These are phyloP conservation scores for Lecanoromycetidae sp. DNA, from an alignment of 2,329 filamentous ascomycete genomes.

Conservation along the genomic window DNA sequence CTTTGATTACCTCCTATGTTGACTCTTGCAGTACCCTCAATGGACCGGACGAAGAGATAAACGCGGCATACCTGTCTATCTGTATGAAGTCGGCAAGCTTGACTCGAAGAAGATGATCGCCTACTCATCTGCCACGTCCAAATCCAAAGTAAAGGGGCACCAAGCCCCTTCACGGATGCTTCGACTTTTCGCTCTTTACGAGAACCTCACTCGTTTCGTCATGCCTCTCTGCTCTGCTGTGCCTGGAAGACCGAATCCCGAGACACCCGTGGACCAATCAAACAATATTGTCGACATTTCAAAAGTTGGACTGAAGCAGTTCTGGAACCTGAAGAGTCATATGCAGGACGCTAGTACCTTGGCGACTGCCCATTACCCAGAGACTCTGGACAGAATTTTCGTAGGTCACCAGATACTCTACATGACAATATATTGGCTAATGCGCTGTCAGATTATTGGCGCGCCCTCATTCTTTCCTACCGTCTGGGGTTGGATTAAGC, in stretches of 20 bases:
- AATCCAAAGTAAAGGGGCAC: constrained; percentile 46
- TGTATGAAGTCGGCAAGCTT: constrained; percentile 75
- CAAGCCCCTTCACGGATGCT: constrained; percentile 50
- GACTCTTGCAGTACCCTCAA: constrained; percentile 61
- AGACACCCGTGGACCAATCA: constrained; percentile 80
- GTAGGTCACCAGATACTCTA: constrained; percentile 30
- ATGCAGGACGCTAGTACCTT: constrained; percentile 87
- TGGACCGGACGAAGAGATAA: constrained; percentile 86
- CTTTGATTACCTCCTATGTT: too few species aligned
- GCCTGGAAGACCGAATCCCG: constrained; percentile 54
- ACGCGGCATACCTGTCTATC: constrained; percentile 81
- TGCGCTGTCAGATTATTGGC: constrained; percentile 55
- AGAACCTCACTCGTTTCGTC: constrained; percentile 78
- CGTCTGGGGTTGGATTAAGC: constrained; percentile 77
- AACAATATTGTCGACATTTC: constrained; percentile 94
- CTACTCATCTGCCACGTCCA: constrained; percentile 42
- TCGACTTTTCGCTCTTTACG: constrained; percentile 82
- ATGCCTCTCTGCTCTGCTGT: constrained; percentile 75
- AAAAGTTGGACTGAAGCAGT: constrained; percentile 77
- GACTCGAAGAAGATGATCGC: constrained; percentile 68
- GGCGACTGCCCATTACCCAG: constrained; percentile 87
- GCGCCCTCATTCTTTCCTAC: constrained; percentile 80
- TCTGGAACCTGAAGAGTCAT: constrained; percentile 87
- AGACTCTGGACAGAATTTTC: constrained; percentile 77
- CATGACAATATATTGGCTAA: background rate